phyloP scores from a whole-genome alignment of 192 early-diverging fungal species.

The Chytriomyces hyalinus region DNA sequence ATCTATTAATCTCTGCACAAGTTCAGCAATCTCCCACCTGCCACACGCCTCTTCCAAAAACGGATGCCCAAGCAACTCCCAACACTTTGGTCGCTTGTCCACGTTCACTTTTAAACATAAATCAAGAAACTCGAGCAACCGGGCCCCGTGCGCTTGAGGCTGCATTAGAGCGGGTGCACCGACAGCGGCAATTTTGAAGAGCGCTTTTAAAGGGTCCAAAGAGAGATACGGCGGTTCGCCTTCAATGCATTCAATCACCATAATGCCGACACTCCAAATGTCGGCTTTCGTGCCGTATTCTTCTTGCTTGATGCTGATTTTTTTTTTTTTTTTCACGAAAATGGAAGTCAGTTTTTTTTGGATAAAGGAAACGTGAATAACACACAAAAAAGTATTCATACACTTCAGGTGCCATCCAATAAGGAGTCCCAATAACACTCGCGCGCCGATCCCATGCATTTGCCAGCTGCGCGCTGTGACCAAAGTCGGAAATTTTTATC shows the following conservation, averaged over 20 bases:
- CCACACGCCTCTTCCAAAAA: not conserved
- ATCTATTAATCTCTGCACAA: too few relatives aligned
- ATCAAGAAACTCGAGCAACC: constrained; percentile 88
- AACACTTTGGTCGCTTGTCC: constrained; percentile 75
- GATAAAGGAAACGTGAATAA: too few relatives aligned
- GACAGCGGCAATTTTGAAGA: constrained; percentile 79
- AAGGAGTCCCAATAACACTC: constrained; percentile 89
- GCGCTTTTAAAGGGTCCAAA: constrained; percentile 79
- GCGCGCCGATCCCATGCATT: constrained; percentile 76
- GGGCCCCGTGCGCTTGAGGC: constrained; percentile 77
- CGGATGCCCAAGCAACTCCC: constrained; percentile 67
- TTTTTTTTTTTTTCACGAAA: too few relatives aligned
- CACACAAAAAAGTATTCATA: not conserved
- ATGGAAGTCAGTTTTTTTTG: too few relatives aligned
- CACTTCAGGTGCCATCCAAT: constrained; percentile 60
- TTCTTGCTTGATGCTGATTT: constrained; percentile 36
- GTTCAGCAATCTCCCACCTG: too few relatives aligned
- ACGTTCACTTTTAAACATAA: constrained; percentile 89
- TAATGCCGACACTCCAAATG: constrained; percentile 65
- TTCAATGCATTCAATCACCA: constrained; percentile 63
- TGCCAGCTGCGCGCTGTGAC: constrained; percentile 84
- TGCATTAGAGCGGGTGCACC: constrained; percentile 89
- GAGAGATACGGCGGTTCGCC: constrained; percentile 63
- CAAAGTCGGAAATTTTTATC: constrained; percentile 73
- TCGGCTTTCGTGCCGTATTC: constrained; percentile 57